Evolutionary conservation across 2,329 filamentous ascomycete genomes (phyloP).

Genomic region (Fusarium sambucinum): DNA sequence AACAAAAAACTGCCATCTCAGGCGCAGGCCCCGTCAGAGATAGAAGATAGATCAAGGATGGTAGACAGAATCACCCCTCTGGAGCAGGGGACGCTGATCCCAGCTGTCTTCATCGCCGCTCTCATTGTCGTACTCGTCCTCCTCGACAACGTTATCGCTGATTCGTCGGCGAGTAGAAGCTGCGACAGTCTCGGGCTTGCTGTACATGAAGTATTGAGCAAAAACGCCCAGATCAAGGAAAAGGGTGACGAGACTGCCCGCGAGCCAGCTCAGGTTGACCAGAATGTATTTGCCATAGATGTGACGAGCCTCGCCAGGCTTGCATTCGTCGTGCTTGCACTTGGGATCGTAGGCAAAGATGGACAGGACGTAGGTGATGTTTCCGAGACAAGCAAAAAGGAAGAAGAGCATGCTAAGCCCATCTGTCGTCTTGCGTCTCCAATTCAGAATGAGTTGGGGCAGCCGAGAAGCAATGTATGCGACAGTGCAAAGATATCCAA

Average conservation of each 20-base stretch:
- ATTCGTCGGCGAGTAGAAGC: conserved; percentile 18
- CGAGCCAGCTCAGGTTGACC: conserved; percentile 90
- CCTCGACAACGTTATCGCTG: conserved; percentile 37
- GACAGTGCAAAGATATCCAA: conserved; percentile 90
- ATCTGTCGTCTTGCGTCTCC: conserved; percentile 90
- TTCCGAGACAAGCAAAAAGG: conserved; percentile 94
- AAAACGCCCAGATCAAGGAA: conserved; percentile 89
- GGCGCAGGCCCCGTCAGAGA: conserved; percentile 2
- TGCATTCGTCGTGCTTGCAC: conserved; percentile 70
- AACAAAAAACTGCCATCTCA: conserved; percentile 35
- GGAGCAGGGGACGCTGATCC: conserved; percentile 57
- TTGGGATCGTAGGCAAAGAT: conserved; percentile 90
- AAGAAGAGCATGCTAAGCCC: conserved; percentile 96
- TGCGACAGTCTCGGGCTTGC: conserved; percentile 57
- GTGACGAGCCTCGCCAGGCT: conserved; percentile 70
- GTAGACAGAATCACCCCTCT: conserved; percentile 50
- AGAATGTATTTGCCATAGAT: conserved; percentile 86
- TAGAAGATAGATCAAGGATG: conserved; percentile 23
- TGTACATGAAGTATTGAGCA: conserved; percentile 91
- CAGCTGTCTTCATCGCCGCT: conserved; percentile 50
- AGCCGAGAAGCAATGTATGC: conserved; percentile 91
- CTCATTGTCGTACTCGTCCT: conserved; percentile 49
- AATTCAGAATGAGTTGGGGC: conserved; percentile 92
- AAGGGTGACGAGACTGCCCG: conserved; percentile 89
- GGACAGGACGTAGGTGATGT: conserved; percentile 90